Conservation (phyloP, 495 filamentous ascomycete species). For the Hyaloscypha bicolor region DNA sequence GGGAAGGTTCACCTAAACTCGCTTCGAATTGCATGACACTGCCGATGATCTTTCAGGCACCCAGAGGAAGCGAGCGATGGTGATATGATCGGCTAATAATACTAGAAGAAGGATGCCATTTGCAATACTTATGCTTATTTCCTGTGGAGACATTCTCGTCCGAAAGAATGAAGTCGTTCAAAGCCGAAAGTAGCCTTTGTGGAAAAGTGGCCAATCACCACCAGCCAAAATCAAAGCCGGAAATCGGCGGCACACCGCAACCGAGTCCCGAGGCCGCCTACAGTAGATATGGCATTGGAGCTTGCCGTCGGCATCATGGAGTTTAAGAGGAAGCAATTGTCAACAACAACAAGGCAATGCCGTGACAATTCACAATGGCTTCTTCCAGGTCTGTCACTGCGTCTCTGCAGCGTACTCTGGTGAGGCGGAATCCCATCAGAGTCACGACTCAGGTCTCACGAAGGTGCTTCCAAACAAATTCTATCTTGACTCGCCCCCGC, state of each 20-base stretch:
- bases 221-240: not conserved
- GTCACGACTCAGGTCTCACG: constrained; percentile 16
- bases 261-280: not conserved
- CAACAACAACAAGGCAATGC: constrained; percentile 24
- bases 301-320: not conserved
- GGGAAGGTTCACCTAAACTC: not conserved
- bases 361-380: constrained; percentile 31
- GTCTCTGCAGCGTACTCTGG: constrained; percentile 25
- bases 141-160: not conserved
- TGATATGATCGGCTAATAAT: not conserved
- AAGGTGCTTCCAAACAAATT: constrained; percentile 12
- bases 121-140: not conserved
- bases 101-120: not conserved
- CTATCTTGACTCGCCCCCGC: constrained; percentile 25
- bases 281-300: not conserved
- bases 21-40: constrained; percentile 10
- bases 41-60: constrained; percentile 9
- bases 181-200: not conserved
- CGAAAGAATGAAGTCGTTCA: not conserved
- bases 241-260: constrained; percentile 3
- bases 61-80: not conserved
- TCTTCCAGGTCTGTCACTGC: constrained; percentile 28
- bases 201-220: not conserved
- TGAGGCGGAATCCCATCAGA: constrained; percentile 21
- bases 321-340: not conserved